Base-by-base conservation (phyloP, 192 early-diverging fungal species). In the Kickxella alabastrina region DNA sequence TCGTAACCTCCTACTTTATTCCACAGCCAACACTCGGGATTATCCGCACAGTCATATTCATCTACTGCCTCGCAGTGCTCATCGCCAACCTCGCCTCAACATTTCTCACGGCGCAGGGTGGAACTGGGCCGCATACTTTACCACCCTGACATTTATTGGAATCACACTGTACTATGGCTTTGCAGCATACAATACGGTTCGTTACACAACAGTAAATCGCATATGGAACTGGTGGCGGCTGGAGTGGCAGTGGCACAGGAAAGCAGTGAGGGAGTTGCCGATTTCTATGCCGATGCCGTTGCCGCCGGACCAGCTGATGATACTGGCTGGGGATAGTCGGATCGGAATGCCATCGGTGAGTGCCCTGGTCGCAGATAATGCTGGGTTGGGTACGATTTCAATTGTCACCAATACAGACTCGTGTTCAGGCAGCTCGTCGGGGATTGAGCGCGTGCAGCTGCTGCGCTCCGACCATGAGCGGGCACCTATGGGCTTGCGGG, bases 71-170 rank as follows among this genome's bases (percentile, higher is more conserved):
- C 2, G 29, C 47, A 10, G 70, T 74, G 37, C 59, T 74, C 23
- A 24, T 54, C 7, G 52, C 49, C 24, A 74, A 74, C 55, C 24
- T 74, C 28, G 43, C 18, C 28, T 60, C 22, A 74, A 74, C 45
- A 57, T 74, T 6, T 39, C 37, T 10, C 62, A 74, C 22, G 63
- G 31, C 1, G 70, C 70, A 2, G 70, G 70, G 3, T 74, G 70
- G 70, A 74, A 41, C 36, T 74, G 70, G 70, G 53, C 70, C 3
- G 70, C 59, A 21, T 74, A 74, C 51, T 74, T 74, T 36, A 74
- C 70, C 10, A 66, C 70, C 13, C 52, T 74, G 36, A 66, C 70
- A 25, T 74, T 48, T 19, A 41, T 58, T 15, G 70, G 70, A 14
- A 62, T 74, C 36, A 52, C 70, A 0, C 19, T 59, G 26, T 74